A percentile compares a stretch with the other conserved stretches of the same genome.
These are phyloP conservation scores for Suhomyces panamericanus DNA, from an alignment of 1,139 yeast species.

Conservation along the genomic window DNA sequence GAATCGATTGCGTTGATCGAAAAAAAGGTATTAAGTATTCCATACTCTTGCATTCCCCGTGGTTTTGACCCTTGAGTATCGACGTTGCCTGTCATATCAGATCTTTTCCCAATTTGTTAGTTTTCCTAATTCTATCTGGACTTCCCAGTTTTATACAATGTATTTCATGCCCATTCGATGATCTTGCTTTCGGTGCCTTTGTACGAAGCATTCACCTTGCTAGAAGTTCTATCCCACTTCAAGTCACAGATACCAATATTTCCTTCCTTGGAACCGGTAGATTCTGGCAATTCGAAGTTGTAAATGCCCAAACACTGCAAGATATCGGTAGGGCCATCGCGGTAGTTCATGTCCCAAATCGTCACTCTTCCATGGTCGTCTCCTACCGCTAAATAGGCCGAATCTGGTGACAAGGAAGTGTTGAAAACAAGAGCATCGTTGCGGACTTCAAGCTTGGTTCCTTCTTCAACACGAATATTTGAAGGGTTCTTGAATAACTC, in stretches of 20 bases:
- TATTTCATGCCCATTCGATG: conserved; percentile 18
- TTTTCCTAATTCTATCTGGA: too few relatives aligned
- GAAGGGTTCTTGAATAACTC: conserved; percentile 27
- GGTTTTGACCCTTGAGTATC: neutral
- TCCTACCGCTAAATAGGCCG: conserved; percentile 55
- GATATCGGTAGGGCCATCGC: conserved; percentile 13
- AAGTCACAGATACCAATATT: conserved; percentile 41
- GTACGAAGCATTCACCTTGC: conserved; percentile 40
- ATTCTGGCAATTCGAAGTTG: conserved; percentile 17
- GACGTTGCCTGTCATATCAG: neutral
- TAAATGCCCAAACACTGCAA: conserved; percentile 30
- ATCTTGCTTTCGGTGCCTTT: conserved; percentile 45
- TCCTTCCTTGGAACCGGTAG: conserved; percentile 9
- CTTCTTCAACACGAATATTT: conserved; percentile 22
- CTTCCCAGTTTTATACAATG: too few relatives aligned
- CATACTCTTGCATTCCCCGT: too few relatives aligned
- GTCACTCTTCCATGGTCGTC: conserved; percentile 60
- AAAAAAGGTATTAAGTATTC: too few relatives aligned
- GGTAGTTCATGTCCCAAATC: conserved; percentile 48
- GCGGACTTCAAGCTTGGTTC: conserved; percentile 29
- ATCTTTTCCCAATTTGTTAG: neutral
- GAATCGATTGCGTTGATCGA: too few relatives aligned
- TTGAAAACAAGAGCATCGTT: conserved; percentile 54
- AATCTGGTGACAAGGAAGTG: conserved; percentile 53
- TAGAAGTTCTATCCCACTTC: conserved; percentile 43